These are phyloP conservation scores for Mrakiaceae sp. DNA, from an alignment of 1,284 basidiomycete genomes.

Conservation along the genomic window DNA sequence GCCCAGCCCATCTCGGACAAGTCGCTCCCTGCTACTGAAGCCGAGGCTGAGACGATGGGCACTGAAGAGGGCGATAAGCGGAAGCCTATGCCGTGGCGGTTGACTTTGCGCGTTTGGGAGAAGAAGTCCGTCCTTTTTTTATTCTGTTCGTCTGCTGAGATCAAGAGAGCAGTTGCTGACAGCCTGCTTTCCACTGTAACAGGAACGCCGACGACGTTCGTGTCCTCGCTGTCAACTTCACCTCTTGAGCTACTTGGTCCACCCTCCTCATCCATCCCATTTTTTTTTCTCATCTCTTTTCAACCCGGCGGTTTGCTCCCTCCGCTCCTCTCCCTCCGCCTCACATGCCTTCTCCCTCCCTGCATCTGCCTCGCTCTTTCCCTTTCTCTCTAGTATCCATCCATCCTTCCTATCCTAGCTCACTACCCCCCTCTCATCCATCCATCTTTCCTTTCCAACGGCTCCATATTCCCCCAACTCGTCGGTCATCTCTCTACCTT, in stretches of 20 bases:
- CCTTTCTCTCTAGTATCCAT: background rate
- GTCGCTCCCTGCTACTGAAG: background rate
- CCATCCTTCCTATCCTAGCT: background rate
- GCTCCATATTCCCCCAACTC: too few species aligned
- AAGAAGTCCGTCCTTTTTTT: conserved; percentile 2
- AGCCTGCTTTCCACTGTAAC: background rate
- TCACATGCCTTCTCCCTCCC: background rate
- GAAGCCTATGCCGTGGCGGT: too few species aligned
- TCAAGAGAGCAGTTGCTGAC: background rate
- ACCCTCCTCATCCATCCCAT: background rate
- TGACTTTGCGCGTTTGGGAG: conserved; percentile 7
- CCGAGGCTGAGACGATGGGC: background rate
- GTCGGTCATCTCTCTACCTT: too few species aligned
- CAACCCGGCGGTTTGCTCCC: background rate
- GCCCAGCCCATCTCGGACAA: background rate
- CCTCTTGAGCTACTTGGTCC: background rate
- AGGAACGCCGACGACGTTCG: conserved; percentile 11
- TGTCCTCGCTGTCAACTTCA: background rate
- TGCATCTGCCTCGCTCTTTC: too few species aligned
- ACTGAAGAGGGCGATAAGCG: too few species aligned
- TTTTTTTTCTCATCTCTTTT: background rate
- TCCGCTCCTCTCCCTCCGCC: background rate
- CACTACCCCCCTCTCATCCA: background rate
- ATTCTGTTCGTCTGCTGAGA: background rate
- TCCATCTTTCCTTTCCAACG: background rate